These are phyloP conservation scores for Pythium rishiriense DNA, from an alignment of 352 stramenopile species.

Conservation along the genomic window DNA sequence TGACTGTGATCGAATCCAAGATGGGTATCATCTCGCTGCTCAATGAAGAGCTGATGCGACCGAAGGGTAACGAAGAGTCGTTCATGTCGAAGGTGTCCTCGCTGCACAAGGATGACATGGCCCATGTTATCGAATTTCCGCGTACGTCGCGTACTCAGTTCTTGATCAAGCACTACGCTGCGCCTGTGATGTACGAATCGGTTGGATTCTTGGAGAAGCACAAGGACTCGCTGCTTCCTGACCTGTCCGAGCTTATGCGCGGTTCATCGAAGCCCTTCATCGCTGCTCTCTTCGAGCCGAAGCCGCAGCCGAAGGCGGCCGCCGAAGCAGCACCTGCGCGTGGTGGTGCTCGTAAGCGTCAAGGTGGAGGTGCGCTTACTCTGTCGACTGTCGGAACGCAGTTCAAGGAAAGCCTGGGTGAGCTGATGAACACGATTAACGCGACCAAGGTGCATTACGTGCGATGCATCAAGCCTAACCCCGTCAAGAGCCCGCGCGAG, in stretches of 20 bases:
- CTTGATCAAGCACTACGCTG: constrained; percentile 95
- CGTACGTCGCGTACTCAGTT: constrained; percentile 90
- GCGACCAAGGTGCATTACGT: constrained; percentile 97
- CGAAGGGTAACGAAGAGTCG: constrained; percentile 83
- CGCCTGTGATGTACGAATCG: constrained; percentile 92
- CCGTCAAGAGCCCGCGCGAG: constrained; percentile 90
- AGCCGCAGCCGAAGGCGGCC: constrained; percentile 43
- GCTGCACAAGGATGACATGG: constrained; percentile 84
- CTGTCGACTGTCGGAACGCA: constrained; percentile 84
- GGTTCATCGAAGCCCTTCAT: constrained; percentile 73
- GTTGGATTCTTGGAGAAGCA: constrained; percentile 96
- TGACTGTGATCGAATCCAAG: constrained; percentile 84
- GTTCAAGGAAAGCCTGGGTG: constrained; percentile 93
- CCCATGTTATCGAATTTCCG: constrained; percentile 82
- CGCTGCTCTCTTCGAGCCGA: constrained; percentile 71
- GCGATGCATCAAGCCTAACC: constrained; percentile 99
- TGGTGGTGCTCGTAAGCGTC: constrained; percentile 48
- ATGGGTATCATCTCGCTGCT: constrained; percentile 90
- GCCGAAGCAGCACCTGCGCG: not conserved
- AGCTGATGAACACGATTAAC: constrained; percentile 96
- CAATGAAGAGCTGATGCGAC: constrained; percentile 90
- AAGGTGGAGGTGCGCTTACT: constrained; percentile 55
- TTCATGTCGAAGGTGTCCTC: constrained; percentile 86
- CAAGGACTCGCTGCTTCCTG: constrained; percentile 93
- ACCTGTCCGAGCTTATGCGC: constrained; percentile 90